phyloP scores from a whole-genome alignment of 306 rosid genomes.

The Dicorynia guianensis region DNA sequence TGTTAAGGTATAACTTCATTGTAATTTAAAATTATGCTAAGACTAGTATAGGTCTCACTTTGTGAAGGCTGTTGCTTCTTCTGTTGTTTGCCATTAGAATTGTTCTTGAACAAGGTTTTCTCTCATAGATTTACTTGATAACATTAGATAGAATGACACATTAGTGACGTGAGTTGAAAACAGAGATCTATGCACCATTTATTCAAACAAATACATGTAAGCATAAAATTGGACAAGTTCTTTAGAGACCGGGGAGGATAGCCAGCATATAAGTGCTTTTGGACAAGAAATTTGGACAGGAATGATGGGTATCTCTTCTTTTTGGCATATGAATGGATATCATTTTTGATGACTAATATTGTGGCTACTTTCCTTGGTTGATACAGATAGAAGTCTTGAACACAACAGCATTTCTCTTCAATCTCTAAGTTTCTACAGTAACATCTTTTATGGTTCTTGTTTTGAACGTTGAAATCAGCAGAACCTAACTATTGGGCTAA shows the following conservation, averaged over 20 bases:
- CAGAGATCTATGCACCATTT: neutral
- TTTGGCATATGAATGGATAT: neutral
- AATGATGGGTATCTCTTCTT: neutral
- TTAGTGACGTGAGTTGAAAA: conserved; percentile 10
- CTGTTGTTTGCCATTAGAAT: neutral
- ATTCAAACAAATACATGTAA: neutral
- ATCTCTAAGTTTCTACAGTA: neutral
- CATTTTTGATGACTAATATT: conserved; percentile 2
- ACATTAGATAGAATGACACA: neutral
- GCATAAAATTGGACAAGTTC: neutral
- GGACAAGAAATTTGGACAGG: conserved; percentile 24
- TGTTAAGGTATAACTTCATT: conserved; percentile 67
- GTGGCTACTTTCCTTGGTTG: neutral
- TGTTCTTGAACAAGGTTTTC: neutral
- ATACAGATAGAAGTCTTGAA: neutral
- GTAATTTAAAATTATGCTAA: conserved; percentile 19
- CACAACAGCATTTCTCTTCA: neutral
- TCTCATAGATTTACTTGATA: neutral
- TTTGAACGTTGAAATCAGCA: neutral
- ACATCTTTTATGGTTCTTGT: neutral
- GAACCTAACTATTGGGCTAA: neutral
- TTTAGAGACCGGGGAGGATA: conserved; percentile 1
- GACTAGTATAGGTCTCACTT: conserved; percentile 8
- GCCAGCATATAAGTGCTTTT: conserved; percentile 4
- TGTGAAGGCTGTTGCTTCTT: conserved; percentile 2